Percentiles rank a stretch among this genome's conserved stretches.
phyloP scores from a whole-genome alignment of 2,329 filamentous ascomycete species.

The Dissoconium aciculare region DNA sequence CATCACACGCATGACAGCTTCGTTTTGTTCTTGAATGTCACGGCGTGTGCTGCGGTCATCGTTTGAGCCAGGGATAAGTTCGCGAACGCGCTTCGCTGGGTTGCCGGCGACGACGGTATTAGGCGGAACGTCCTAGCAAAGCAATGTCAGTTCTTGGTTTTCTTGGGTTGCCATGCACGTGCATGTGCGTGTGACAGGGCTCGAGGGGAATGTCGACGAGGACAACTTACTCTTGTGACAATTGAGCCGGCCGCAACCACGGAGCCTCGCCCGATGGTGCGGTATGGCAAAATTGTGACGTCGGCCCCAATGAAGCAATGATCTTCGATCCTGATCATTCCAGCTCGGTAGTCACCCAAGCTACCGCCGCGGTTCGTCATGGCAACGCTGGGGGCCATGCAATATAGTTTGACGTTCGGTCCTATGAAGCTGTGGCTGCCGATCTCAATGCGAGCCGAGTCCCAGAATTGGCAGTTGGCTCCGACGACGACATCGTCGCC shows the following conservation, averaged over 20 bases:
- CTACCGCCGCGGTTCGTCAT: conserved; percentile 59
- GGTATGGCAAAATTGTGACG: conserved; percentile 45
- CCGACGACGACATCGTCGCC: conserved; percentile 74
- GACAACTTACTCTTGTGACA: conserved; percentile 36
- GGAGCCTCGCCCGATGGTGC: conserved; percentile 38
- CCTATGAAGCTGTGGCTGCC: conserved; percentile 58
- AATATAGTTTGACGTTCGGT: conserved; percentile 75
- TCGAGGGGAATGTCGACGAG: conserved; percentile 21
- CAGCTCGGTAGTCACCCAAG: conserved; percentile 55
- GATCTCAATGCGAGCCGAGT: conserved; percentile 70
- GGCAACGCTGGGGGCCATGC: conserved; percentile 57
- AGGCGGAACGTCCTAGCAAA: conserved; percentile 30
- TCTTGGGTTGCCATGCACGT: conserved; percentile 1
- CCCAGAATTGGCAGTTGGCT: conserved; percentile 69
- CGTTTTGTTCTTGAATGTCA: conserved; percentile 19
- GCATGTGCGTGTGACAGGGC: conserved; percentile 1
- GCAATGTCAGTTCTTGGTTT: conserved; percentile 2
- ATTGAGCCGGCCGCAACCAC: conserved; percentile 41
- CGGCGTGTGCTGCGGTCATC: conserved; percentile 12
- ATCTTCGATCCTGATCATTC: conserved; percentile 59
- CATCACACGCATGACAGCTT: conserved; percentile 12
- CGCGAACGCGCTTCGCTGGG: conserved; percentile 23
- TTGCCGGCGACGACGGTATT: conserved; percentile 35
- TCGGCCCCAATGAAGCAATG: conserved; percentile 52
- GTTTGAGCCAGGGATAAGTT: conserved; percentile 14